Percentiles rank a stretch among this genome's conserved stretches.
These are phyloP conservation scores for Scedosporium apiospermum DNA, from an alignment of 2,329 filamentous ascomycete genomes.

Conservation along the genomic window DNA sequence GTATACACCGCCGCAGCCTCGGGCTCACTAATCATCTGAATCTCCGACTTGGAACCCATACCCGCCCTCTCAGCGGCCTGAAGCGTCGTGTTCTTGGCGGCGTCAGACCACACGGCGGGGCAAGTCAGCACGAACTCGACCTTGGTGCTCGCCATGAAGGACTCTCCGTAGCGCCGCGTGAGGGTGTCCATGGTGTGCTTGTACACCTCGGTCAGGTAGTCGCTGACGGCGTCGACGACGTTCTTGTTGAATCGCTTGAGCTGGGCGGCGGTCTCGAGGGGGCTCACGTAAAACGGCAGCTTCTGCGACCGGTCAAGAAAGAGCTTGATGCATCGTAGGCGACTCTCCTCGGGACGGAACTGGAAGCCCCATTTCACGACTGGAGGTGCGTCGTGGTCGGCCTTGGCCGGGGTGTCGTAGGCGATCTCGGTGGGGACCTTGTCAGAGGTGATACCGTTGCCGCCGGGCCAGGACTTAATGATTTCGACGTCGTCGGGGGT, in stretches of 20 bases:
- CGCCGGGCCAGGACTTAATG: constrained; percentile 77
- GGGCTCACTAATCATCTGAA: constrained; percentile 73
- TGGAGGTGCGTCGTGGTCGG: constrained; percentile 8
- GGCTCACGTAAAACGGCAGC: constrained; percentile 70
- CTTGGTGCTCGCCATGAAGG: constrained; percentile 66
- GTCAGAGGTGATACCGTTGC: constrained; percentile 79
- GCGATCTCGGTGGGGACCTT: constrained; percentile 78
- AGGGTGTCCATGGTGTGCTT: constrained; percentile 72
- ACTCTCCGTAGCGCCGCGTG: constrained; percentile 63
- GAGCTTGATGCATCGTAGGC: constrained; percentile 74
- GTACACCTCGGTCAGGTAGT: constrained; percentile 70
- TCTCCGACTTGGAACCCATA: constrained; percentile 60
- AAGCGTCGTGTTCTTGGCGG: constrained; percentile 74
- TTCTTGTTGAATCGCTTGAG: constrained; percentile 67
- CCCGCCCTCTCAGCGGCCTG: constrained; percentile 70
- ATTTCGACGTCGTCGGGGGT: constrained; percentile 74
- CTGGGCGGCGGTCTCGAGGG: constrained; percentile 66
- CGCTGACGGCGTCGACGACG: constrained; percentile 68
- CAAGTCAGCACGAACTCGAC: constrained; percentile 75
- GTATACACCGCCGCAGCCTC: constrained; percentile 75
- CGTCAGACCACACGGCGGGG: constrained; percentile 76
- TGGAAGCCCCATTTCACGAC: constrained; percentile 71
- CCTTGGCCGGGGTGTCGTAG: constrained; percentile 29
- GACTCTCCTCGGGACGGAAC: constrained; percentile 66
- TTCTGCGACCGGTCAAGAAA: constrained; percentile 75